A percentile compares a stretch with the other conserved stretches of the same genome.
These are phyloP conservation scores for Schizosaccharomyces octosporus DNA, from an alignment of 805 yeast genomes.

Conservation along the genomic window DNA sequence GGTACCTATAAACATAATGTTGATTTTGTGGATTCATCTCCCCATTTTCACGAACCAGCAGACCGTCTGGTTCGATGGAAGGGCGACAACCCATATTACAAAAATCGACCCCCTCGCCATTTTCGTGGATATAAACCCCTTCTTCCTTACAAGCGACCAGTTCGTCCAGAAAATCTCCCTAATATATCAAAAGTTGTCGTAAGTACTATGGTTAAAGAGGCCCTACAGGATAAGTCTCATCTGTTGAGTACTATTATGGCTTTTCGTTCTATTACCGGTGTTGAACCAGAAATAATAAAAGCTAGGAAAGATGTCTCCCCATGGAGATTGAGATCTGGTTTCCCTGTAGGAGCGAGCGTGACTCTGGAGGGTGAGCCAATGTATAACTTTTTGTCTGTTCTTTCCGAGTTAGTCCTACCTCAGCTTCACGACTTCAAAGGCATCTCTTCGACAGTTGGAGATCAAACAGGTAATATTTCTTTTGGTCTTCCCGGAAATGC, in stretches of 20 bases:
- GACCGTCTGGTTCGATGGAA: constrained; percentile 29
- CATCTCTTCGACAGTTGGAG: constrained; percentile 53
- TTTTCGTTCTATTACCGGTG: constrained; percentile 84
- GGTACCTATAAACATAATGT: constrained; percentile 44
- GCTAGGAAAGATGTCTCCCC: constrained; percentile 59
- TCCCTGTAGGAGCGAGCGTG: constrained; percentile 75
- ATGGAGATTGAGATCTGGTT: constrained; percentile 73
- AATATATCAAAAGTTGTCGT: constrained; percentile 39
- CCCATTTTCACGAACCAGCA: constrained; percentile 10
- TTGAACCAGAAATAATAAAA: constrained; percentile 46
- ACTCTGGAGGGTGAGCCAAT: constrained; percentile 55
- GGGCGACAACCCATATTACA: constrained; percentile 64
- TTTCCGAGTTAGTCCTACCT: constrained; percentile 82
- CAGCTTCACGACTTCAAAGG: constrained; percentile 74
- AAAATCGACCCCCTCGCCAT: constrained; percentile 52
- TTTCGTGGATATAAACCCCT: constrained; percentile 57
- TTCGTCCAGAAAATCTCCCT: constrained; percentile 50
- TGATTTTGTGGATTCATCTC: constrained; percentile 11
- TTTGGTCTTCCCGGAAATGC: constrained; percentile 63
- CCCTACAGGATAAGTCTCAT: constrained; percentile 12
- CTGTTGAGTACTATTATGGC: constrained; percentile 21
- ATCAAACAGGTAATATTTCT: constrained; percentile 59
- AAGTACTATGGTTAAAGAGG: constrained; percentile 53
- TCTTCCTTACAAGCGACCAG: constrained; percentile 46
- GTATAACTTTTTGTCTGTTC: constrained; percentile 61